Percentiles rank a stretch among this genome's conserved stretches.
Conservation (phyloP, 176 grass and related monocot genomes). For the Echinochloa phyllopogon region DNA sequence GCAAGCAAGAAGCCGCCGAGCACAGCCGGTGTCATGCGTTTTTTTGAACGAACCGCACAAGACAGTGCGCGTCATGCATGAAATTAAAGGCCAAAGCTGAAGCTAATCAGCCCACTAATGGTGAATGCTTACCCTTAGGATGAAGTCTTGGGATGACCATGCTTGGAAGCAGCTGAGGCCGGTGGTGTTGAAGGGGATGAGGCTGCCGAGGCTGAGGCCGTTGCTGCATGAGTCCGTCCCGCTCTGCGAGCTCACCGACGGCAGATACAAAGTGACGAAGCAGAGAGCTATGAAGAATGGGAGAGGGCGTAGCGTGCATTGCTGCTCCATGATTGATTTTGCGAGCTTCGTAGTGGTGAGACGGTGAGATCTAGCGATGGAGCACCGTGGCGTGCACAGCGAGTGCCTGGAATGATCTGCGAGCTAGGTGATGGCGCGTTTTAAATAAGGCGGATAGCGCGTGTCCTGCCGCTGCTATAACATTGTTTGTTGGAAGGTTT, state of each 20-base stretch:
- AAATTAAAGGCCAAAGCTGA: neutral
- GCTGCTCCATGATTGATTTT: neutral
- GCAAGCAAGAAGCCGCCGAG: neutral
- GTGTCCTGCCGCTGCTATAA: neutral
- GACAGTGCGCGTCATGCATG: no score
- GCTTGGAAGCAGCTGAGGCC: conserved; percentile 52
- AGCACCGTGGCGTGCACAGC: neutral
- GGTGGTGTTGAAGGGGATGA: conserved; percentile 61
- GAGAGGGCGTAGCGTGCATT: neutral
- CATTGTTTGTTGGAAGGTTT: neutral
- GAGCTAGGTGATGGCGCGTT: neutral
- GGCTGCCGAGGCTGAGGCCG: conserved; percentile 30
- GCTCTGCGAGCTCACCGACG: conserved; percentile 22
- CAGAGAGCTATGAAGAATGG: neutral
- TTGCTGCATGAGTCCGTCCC: conserved; percentile 47
- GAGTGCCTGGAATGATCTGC: no score
- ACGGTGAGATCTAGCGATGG: neutral
- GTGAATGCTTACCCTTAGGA: conserved; percentile 44
- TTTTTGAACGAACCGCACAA: no score
- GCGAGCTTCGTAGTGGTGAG: neutral
- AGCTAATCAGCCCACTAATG: neutral
- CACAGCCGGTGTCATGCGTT: neutral
- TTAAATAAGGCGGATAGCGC: conserved; percentile 37
- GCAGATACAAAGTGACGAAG: neutral
- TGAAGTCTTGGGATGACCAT: conserved; percentile 55